These are phyloP conservation scores for Zasmidium cellare DNA, from an alignment of 2,329 filamentous ascomycete genomes.

Conservation along the genomic window DNA sequence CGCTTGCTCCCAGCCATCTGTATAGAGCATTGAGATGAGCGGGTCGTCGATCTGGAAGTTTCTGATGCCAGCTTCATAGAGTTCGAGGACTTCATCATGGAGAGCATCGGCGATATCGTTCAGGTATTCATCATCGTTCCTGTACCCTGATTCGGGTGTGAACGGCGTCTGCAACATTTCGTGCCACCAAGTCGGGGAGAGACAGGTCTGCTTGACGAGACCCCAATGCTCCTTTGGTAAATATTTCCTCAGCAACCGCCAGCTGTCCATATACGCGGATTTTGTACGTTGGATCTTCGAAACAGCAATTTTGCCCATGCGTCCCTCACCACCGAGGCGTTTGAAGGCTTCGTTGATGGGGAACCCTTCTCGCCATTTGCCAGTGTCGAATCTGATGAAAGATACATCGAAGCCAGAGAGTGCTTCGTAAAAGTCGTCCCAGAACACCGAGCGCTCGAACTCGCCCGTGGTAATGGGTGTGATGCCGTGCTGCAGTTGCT, in stretches of 20 bases:
- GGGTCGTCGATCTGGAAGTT: conserved; percentile 51
- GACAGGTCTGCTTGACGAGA: conserved; percentile 4
- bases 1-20: conserved; percentile 66
- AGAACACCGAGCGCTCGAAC: conserved; percentile 6
- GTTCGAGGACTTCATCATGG: conserved; percentile 45
- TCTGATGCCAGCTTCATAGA: conserved; percentile 45
- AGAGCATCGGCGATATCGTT: conserved; percentile 48
- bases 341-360: conserved; percentile 6
- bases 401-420: conserved; percentile 12
- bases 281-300: conserved; percentile 3
- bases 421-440: conserved; percentile 8
- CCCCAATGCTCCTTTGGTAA: conserved; percentile 3
- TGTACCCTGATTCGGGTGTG: conserved; percentile 42
- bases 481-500: conserved; percentile 30
- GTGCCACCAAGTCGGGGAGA: conserved; percentile 64
- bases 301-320: not conserved
- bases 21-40: conserved; percentile 62
- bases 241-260: not conserved
- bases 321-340: not conserved
- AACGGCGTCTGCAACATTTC: conserved; percentile 53
- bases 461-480: conserved; percentile 32
- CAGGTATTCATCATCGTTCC: conserved; percentile 48
- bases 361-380: not conserved
- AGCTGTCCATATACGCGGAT: conserved; percentile 2
- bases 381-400: not conserved